Base-by-base conservation (phyloP, 306 rosid genomes). In the Medicago lupulina region DNA sequence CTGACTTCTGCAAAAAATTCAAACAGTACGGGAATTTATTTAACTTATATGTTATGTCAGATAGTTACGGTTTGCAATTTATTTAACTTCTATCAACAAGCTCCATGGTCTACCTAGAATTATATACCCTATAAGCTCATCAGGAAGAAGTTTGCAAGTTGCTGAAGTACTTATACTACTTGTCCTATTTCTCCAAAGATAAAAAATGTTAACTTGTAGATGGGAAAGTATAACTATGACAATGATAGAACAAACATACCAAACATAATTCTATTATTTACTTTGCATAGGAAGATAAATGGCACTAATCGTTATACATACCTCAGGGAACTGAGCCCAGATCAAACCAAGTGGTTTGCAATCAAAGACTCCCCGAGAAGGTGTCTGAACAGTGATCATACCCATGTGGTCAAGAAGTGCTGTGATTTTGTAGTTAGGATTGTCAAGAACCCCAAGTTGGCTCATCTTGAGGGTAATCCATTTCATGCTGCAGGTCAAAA, bases 271-370 rank as follows among this genome's bases (percentile, higher is more conserved):
- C 50, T 61, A 70, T 21, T 59, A 63, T 67, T 67, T 11, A 57
- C 43, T 78, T 78, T 13, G 60, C 36, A 25, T 39, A 23, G 19
- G 64, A 28, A 81, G 53, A 38, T 31, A 67, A 65, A 55, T 50
- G 74, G 23, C 41, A 47, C 28, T 4, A 59, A 49, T 50, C 6
- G 34, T 76, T 67, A 19, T n/a, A 44, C 46, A 64, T 85, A 95
- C 97, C 97, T 95, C 92, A 40, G 97, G 93, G 80, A 95, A 86
- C 55, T 90, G 87, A 75, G 97, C 93, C 99, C 99, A 95, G 61
- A 95, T 95, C 85, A 95, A 79, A 84, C 97, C 97, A 19, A 95
- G 93, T 25, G 99, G 99, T 80, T 95, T 92, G 92, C 99, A 95
- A 79, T 92, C 99, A 50, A 95, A 95, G 86, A 88, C 85, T 43